phyloP scores from a whole-genome alignment of 2,329 filamentous ascomycete genomes.

The Ophiocordyceps camponoti-floridani region DNA sequence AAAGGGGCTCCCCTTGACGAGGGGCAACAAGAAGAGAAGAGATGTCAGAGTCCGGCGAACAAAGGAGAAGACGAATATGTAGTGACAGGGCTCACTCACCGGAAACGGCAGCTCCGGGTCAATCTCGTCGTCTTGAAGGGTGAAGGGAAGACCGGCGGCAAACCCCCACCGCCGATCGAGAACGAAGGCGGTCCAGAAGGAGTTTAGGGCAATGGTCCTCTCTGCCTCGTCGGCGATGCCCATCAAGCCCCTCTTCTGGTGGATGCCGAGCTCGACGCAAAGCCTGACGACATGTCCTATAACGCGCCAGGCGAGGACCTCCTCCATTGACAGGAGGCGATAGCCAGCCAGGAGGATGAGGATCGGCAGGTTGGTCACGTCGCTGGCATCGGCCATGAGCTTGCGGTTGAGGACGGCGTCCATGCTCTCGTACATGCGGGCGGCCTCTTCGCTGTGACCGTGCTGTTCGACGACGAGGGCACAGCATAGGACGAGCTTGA shows the following conservation, averaged over 20 bases:
- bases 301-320: conserved; percentile 70
- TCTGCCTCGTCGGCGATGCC: conserved; percentile 53
- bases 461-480: conserved; percentile 62
- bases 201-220: conserved; percentile 46
- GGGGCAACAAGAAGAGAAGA: not conserved
- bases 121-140: conserved; percentile 71
- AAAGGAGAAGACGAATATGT: not conserved
- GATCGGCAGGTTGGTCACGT: conserved; percentile 29
- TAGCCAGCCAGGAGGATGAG: conserved; percentile 42
- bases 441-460: conserved; percentile 59
- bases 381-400: conserved; percentile 34
- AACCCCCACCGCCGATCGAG: conserved; percentile 79
- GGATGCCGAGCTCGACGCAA: conserved; percentile 68
- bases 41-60: not conserved
- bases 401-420: conserved; percentile 51
- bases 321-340: conserved; percentile 72
- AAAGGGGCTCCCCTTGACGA: conserved; percentile 39
- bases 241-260: conserved; percentile 56
- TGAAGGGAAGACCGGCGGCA: conserved; percentile 74
- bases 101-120: conserved; percentile 65
- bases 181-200: conserved; percentile 78
- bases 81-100: conserved; percentile 27
- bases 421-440: conserved; percentile 58
- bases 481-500: conserved; percentile 73
- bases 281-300: conserved; percentile 69